phyloP scores from a whole-genome alignment of 805 yeast genomes.

The Candida anglica region DNA sequence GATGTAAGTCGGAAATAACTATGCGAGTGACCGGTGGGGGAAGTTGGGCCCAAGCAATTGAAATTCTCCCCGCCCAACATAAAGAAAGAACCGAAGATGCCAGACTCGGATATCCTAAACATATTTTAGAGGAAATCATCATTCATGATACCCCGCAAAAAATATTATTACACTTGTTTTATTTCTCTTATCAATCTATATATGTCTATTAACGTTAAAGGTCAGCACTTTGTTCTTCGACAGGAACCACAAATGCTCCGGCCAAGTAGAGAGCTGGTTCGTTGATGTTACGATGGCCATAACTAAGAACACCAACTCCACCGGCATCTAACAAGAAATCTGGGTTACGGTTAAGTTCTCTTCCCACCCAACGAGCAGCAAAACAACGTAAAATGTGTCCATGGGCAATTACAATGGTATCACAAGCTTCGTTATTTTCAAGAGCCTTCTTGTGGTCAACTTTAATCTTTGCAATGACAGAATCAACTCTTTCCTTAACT shows the following conservation, averaged over 20 bases:
- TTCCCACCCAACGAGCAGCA: conserved; percentile 82
- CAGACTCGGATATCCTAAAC: background rate
- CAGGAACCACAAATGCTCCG: conserved; percentile 77
- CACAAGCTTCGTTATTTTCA: conserved; percentile 52
- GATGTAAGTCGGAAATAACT: background rate
- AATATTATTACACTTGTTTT: too few relatives aligned
- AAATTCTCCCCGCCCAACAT: background rate
- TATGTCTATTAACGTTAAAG: too few relatives aligned
- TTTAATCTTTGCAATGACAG: conserved; percentile 61
- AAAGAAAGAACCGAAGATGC: background rate
- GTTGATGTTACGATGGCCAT: conserved; percentile 76
- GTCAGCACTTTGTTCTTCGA: conserved; percentile 44
- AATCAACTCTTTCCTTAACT: conserved; percentile 69
- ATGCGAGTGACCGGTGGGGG: background rate
- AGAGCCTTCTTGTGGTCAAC: conserved; percentile 54
- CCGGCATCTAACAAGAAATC: conserved; percentile 89
- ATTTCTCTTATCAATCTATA: too few relatives aligned
- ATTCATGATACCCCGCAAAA: background rate
- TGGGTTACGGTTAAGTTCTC: conserved; percentile 62
- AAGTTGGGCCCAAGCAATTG: background rate
- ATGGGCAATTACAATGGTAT: conserved; percentile 82
- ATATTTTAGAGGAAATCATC: background rate
- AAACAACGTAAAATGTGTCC: conserved; percentile 91
- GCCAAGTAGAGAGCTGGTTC: conserved; percentile 87
- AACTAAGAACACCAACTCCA: conserved; percentile 88